Conservation (phyloP, 1,139 yeast genomes). For the Sugiyamaella pinicola region DNA sequence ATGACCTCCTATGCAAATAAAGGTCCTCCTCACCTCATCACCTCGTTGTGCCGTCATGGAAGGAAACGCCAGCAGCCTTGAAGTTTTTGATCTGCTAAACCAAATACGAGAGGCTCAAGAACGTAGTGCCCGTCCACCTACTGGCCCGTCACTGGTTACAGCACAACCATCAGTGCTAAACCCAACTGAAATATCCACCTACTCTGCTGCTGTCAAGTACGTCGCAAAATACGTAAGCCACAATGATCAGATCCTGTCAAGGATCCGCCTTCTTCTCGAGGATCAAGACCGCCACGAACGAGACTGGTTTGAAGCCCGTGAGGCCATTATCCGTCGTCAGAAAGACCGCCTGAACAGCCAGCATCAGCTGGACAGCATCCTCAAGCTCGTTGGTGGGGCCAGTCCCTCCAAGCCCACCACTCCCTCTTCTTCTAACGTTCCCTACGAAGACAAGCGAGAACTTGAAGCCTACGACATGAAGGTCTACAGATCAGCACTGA, state of each 20-base stretch:
- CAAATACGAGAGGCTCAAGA: constrained; percentile 29
- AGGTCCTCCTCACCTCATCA: not conserved
- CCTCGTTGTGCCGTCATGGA: constrained; percentile 4
- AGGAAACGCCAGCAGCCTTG: constrained; percentile 5
- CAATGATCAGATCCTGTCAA: constrained; percentile 27
- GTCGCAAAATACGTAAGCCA: constrained; percentile 30
- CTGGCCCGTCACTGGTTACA: constrained; percentile 3
- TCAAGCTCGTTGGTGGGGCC: constrained; percentile 29
- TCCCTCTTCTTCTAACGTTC: not conserved
- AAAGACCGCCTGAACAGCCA: constrained; percentile 22
- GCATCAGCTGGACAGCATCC: constrained; percentile 28
- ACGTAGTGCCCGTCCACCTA: constrained; percentile 4
- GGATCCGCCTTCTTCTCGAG: constrained; percentile 28
- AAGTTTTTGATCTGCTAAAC: constrained; percentile 25
- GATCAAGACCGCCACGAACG: constrained; percentile 33
- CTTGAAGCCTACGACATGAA: constrained; percentile 28
- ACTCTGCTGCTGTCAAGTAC: constrained; percentile 33
- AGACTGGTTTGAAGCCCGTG: constrained; percentile 31
- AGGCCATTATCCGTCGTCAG: constrained; percentile 23
- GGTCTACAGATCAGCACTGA: constrained; percentile 27
- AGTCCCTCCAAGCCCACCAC: not conserved
- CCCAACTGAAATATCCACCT: constrained; percentile 32
- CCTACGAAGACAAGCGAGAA: constrained; percentile 20
- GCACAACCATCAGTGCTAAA: constrained; percentile 22
- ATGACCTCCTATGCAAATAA: no score